phyloP scores from a whole-genome alignment of 140 eudicot species.

The Senecio squalidus region DNA sequence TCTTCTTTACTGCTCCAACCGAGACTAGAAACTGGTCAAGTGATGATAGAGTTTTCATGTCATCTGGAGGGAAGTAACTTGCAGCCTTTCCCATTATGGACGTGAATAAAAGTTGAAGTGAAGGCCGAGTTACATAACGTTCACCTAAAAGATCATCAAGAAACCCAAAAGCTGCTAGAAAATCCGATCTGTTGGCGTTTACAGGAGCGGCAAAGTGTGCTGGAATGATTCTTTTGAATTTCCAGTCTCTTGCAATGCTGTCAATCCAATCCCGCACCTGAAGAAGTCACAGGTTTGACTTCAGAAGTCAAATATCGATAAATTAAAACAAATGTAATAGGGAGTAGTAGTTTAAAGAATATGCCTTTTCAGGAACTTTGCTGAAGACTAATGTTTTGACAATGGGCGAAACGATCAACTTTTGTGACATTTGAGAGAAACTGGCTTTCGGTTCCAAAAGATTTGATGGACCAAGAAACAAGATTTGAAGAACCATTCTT shows the following conservation, averaged over 20 bases:
- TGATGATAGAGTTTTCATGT: slow-evolving; percentile 95
- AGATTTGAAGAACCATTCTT: slow-evolving; percentile 97
- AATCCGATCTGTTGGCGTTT: slow-evolving; percentile 86
- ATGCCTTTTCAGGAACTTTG: slow-evolving; percentile 99
- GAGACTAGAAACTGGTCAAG: slow-evolving; percentile 94
- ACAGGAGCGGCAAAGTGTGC: slow-evolving; percentile 96
- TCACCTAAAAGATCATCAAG: slow-evolving; percentile 93
- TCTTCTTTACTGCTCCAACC: slow-evolving; percentile 95
- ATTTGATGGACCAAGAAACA: slow-evolving; percentile 97
- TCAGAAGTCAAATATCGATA: slow-evolving; percentile 4
- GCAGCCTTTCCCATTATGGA: slow-evolving; percentile 92
- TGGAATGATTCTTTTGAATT: slow-evolving; percentile 86
- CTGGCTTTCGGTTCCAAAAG: slow-evolving; percentile 88
- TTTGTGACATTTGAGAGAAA: slow-evolving; percentile 96
- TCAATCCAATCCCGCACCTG: slow-evolving; percentile 99
- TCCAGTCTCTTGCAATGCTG: slow-evolving; percentile 84
- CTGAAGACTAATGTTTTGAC: slow-evolving; percentile 94
- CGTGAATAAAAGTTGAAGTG: slow-evolving; percentile 69
- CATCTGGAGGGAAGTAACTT: slow-evolving; percentile 97
- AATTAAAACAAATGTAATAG: background rate
- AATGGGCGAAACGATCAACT: slow-evolving; percentile 93
- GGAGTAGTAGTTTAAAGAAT: background rate
- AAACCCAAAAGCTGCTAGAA: slow-evolving; percentile 88
- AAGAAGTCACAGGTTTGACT: slow-evolving; percentile 12
- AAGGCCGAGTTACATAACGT: slow-evolving; percentile 77